Conservation (phyloP, 176 grass and related monocot species). For the maize (Zea mays) region Zm-B73-REFERENCE-NAM-5.0 NC_050098.1:163836501-163837000, state of each 20-base stretch:
- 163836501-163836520: no score
- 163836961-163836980: neutral
- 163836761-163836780: slow-evolving; percentile 31
- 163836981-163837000: slow-evolving; percentile 21
- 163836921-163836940: slow-evolving; percentile 36
- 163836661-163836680: slow-evolving; percentile 26
- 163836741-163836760: slow-evolving; percentile 47
- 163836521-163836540: no score
- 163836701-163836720: slow-evolving; percentile 54
- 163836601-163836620: slow-evolving; percentile 37
- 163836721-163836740: slow-evolving; percentile 42
- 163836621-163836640: slow-evolving; percentile 43
- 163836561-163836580: slow-evolving; percentile 38
- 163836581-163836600: slow-evolving; percentile 42
- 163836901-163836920: slow-evolving; percentile 38
- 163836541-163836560: neutral
- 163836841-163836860: no score
- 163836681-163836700: slow-evolving; percentile 23
- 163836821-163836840: slow-evolving; percentile 43
- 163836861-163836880: slow-evolving; percentile 37
- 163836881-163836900: slow-evolving; percentile 22
- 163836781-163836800: slow-evolving; percentile 56
- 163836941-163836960: slow-evolving; percentile 34
- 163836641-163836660: slow-evolving; percentile 16
- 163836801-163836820: slow-evolving; percentile 43